Evolutionary conservation across 169 alveolate genomes (phyloP).

Genomic region (Cryptosporidium meleagridis): DNA sequence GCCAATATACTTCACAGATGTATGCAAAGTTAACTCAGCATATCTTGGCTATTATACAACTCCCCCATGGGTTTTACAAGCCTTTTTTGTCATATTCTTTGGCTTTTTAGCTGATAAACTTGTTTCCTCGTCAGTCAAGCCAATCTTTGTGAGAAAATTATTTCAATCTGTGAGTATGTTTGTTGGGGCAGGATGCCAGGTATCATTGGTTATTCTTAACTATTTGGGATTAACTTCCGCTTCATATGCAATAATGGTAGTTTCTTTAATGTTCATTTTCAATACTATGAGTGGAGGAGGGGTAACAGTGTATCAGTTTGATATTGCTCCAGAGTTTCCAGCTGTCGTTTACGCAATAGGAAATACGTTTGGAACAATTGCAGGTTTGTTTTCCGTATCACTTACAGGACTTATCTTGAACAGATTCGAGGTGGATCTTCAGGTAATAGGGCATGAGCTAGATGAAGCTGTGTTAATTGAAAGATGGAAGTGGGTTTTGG

Average conservation of each 20-base stretch:
- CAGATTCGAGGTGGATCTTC: conserved; percentile 23
- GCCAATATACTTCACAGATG: conserved; percentile 66
- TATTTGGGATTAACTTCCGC: conserved; percentile 12
- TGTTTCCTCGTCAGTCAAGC: background rate
- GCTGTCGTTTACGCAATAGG: conserved; percentile 71
- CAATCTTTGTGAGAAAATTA: conserved; percentile 42
- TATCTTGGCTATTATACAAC: conserved; percentile 57
- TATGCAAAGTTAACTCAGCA: conserved; percentile 19
- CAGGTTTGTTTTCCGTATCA: conserved; percentile 67
- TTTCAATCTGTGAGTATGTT: conserved; percentile 68
- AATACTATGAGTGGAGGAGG: conserved; percentile 74
- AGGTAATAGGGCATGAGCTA: background rate
- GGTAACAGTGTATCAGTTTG: conserved; percentile 69
- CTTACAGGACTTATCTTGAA: conserved; percentile 59
- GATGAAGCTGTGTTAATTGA: background rate
- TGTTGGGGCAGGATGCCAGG: conserved; percentile 39
- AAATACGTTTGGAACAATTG: conserved; percentile 65
- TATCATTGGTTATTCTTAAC: conserved; percentile 15
- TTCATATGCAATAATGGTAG: conserved; percentile 24
- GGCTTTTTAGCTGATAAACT: conserved; percentile 47
- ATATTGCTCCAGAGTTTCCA: conserved; percentile 64
- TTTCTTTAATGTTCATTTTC: conserved; percentile 65
- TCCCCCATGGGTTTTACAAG: conserved; percentile 71
- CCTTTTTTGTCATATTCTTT: conserved; percentile 48
- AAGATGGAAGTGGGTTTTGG: conserved; percentile 57